A percentile compares a stretch with the other conserved stretches of the same genome.
These are phyloP conservation scores for Mediolabrus comicus DNA, from an alignment of 108 stramenopile genomes.

Conservation along the genomic window DNA sequence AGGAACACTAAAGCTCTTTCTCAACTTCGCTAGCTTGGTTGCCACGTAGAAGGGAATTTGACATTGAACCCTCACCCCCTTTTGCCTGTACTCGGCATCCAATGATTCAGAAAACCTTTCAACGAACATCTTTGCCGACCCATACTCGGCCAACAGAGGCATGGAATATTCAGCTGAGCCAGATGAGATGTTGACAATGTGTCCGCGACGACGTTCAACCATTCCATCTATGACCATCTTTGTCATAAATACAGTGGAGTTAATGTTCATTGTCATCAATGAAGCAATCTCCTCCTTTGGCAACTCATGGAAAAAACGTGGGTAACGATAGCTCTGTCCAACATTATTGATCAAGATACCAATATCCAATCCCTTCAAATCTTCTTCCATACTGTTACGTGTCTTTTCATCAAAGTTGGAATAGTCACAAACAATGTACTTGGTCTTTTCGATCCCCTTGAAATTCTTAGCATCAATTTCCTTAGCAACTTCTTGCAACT, in stretches of 20 bases:
- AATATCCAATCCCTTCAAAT: constrained; percentile 76
- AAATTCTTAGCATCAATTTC: constrained; percentile 86
- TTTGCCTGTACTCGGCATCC: constrained; percentile 84
- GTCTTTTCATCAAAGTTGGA: constrained; percentile 90
- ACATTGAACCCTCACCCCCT: constrained; percentile 94
- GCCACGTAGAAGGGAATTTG: constrained; percentile 97
- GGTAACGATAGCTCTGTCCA: constrained; percentile 96
- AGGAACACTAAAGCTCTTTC: constrained; percentile 87
- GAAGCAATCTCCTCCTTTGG: constrained; percentile 70
- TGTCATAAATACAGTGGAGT: constrained; percentile 96
- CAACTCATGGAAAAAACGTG: constrained; percentile 96
- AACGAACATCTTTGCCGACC: constrained; percentile 95
- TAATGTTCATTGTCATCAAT: constrained; percentile 92
- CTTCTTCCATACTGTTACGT: constrained; percentile 67
- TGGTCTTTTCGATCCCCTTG: constrained; percentile 67
- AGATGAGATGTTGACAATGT: constrained; percentile 94
- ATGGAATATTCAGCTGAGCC: constrained; percentile 92
- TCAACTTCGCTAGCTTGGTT: constrained; percentile 97
- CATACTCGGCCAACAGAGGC: constrained; percentile 95
- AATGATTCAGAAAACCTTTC: constrained; percentile 92
- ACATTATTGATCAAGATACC: constrained; percentile 99
- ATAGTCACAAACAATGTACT: constrained; percentile 93
- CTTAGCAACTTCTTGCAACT: constrained; percentile 87
- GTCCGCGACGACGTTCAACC: constrained; percentile 85
- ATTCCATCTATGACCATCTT: constrained; percentile 92